Evolutionary conservation across 23 red algal genomes (phyloP), one percentile per base, ranked within the genome.

Genomic region (Gracilaria domingensis): DNA sequence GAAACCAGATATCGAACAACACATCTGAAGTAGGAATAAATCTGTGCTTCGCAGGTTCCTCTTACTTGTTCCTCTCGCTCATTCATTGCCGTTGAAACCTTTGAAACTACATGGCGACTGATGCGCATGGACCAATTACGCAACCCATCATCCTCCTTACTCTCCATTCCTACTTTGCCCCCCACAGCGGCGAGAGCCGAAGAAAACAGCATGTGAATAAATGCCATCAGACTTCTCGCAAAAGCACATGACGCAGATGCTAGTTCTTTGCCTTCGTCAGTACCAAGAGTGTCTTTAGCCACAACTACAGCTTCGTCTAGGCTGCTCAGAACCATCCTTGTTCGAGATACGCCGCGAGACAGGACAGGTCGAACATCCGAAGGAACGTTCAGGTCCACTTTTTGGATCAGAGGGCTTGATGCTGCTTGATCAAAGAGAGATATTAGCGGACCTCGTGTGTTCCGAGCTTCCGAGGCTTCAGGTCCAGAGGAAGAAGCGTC

Each of bases 231-330:
- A 33, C 72, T 77, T 51, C 39, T 77, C 13, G 45, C 38, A 30
- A 77, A 77, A 50, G 72, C 45, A 30, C 40, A 77, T 30, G 72
- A 77, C 20, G 72, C 72, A 28, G 72, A 77, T 25, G 45, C 72
- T 11, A 77, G 20, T 50, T 77, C 40, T 20, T 77, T 77, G 39
- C 72, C 72, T 77, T 77, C 72, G 0, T 77, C 42, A 23, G 72
- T 77, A 23, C 2, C 42, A 51, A 77, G 72, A 39, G 72, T 37
- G 23, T 51, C 72, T 50, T 50, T 77, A 0, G 72, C 72, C 29
- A 30, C 72, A 23, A 51, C 45, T 13, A 77, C 72, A 14, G 72
- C 72, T 8, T 50, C 45, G 28, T 77, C 72, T 25, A 77, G 42
- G 72, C 45, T 37, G 20, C 3, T 50, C 1, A 77, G 72, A 77